Evolutionary conservation across 2,329 filamentous ascomycete species (phyloP).

Genomic region (Sphaerulina musiva): DNA sequence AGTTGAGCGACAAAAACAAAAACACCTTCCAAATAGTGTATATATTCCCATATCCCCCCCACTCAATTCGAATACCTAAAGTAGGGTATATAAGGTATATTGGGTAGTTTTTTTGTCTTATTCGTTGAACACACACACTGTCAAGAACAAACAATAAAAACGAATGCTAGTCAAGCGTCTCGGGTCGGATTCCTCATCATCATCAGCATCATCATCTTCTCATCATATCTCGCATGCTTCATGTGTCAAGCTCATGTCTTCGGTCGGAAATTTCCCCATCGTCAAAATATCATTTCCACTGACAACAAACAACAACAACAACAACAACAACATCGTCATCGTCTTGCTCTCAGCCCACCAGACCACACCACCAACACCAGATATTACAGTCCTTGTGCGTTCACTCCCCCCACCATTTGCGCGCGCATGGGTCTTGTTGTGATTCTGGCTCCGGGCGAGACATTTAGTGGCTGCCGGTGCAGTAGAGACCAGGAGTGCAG

Average conservation of each 20-base stretch:
- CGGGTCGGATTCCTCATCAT: neutral
- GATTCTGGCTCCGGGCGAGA: neutral
- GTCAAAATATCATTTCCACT: neutral
- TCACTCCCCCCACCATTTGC: neutral
- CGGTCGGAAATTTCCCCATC: neutral
- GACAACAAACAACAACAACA: neutral
- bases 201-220: too few species aligned
- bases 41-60: too few species aligned
- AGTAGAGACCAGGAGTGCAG: neutral
- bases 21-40: too few species aligned
- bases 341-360: neutral
- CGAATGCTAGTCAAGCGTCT: conserved; percentile 5
- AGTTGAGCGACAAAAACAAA: too few species aligned
- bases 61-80: too few species aligned
- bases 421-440: neutral
- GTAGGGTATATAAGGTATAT: too few species aligned
- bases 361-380: neutral
- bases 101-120: too few species aligned
- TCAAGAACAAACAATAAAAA: neutral
- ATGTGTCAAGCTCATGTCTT: conserved; percentile 4
- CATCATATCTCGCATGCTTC: neutral
- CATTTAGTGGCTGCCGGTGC: too few species aligned
- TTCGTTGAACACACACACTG: too few species aligned
- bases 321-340: neutral
- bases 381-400: neutral